Conservation (phyloP, 1,139 yeast genomes). For the Suhomyces ambrosiae region DNA sequence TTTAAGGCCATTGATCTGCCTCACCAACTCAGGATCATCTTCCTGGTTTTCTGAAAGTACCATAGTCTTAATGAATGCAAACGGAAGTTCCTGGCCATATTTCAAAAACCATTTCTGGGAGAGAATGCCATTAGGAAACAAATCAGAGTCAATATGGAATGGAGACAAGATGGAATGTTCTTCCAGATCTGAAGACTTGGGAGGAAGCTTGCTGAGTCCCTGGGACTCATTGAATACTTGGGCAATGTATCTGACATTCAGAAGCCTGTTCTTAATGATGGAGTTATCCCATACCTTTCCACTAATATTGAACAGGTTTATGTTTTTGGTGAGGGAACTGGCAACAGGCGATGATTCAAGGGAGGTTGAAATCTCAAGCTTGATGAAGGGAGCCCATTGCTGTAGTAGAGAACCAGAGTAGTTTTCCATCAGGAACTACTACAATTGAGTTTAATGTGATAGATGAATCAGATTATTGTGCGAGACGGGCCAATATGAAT, state of each 20-base stretch:
- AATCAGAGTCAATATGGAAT: conserved; percentile 36
- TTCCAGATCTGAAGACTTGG: conserved; percentile 7
- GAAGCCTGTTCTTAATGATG: conserved; percentile 41
- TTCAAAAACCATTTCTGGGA: conserved; percentile 40
- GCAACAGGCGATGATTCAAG: conserved; percentile 6
- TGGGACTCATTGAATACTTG: conserved; percentile 15
- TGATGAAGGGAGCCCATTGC: conserved; percentile 38
- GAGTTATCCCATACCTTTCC: conserved; percentile 42
- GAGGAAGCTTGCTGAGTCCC: conserved; percentile 3
- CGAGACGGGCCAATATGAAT: no score
- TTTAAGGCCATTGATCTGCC: conserved; percentile 23
- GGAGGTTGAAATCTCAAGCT: conserved; percentile 8
- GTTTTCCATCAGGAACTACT: conserved; percentile 29
- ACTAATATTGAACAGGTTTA: conserved; percentile 22
- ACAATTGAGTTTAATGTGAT: no score
- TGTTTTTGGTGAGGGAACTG: conserved; percentile 6
- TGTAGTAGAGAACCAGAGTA: conserved; percentile 31
- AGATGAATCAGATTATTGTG: no score
- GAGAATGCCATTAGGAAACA: conserved; percentile 48
- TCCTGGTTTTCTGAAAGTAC: conserved; percentile 21
- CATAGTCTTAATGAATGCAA: conserved; percentile 30
- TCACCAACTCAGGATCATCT: conserved; percentile 21
- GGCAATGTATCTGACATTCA: conserved; percentile 36
- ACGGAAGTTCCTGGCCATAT: conserved; percentile 37
- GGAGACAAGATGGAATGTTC: conserved; percentile 40